Evolutionary conservation across 345 rosid species (phyloP).

Genomic region (Trapa incisa): DNA sequence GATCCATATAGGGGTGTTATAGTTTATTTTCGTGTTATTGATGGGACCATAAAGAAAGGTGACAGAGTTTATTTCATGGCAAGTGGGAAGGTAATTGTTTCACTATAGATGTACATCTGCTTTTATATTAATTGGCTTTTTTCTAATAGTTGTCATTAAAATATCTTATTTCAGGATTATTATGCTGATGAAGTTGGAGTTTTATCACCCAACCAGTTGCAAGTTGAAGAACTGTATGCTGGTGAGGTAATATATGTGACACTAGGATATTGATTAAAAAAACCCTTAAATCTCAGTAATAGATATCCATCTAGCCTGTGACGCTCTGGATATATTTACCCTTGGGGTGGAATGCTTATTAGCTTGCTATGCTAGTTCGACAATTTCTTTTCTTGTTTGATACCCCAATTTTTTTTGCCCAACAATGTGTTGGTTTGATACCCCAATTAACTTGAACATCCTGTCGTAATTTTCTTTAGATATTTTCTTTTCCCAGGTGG

Average conservation of each 20-base stretch:
- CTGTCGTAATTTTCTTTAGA: constrained; percentile 2
- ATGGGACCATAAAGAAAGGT: constrained; percentile 89
- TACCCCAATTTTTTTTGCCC: not conserved
- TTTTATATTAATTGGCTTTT: not conserved
- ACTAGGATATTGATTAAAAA: not conserved
- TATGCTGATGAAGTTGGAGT: constrained; percentile 92
- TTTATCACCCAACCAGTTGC: constrained; percentile 85
- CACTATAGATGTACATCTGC: not conserved
- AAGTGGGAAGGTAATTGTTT: constrained; percentile 56
- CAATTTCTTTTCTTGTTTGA: not conserved
- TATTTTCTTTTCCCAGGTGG: constrained; percentile 41
- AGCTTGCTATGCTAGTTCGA: not conserved
- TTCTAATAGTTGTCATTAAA: not conserved
- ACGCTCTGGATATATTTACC: not conserved
- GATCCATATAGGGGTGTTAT: constrained; percentile 98
- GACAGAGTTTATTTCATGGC: constrained; percentile 92
- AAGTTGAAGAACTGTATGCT: constrained; percentile 75
- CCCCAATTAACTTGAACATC: not conserved
- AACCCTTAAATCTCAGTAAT: not conserved
- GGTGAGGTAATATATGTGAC: constrained; percentile 62
- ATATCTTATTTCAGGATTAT: constrained; percentile 48
- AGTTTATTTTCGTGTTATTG: constrained; percentile 87
- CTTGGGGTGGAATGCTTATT: not conserved
- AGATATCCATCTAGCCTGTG: not conserved
- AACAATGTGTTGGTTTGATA: too few species aligned